Conservation (phyloP, 257 asterid genomes). For the Marsdenia floribunda region DNA sequence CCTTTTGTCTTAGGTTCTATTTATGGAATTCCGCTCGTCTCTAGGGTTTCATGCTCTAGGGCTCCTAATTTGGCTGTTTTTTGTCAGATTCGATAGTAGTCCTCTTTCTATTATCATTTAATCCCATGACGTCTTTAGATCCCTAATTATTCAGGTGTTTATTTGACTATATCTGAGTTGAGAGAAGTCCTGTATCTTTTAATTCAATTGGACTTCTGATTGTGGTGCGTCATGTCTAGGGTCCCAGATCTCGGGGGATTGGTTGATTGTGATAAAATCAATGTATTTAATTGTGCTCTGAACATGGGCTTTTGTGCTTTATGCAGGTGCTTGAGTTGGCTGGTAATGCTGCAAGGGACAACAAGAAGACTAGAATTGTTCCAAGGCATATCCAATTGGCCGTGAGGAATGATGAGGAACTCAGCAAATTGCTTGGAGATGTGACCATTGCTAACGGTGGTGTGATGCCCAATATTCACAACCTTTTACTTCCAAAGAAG, state of each 20-base stretch:
- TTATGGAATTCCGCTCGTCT: background rate
- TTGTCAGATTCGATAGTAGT: background rate
- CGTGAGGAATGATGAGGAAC: conserved; percentile 69
- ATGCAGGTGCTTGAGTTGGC: conserved; percentile 69
- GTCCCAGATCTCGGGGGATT: background rate
- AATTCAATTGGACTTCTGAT: background rate
- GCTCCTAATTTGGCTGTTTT: conserved; percentile 12
- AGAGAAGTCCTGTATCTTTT: background rate
- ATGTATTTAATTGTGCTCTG: background rate
- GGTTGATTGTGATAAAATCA: background rate
- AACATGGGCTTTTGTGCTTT: background rate
- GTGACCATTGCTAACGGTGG: conserved; percentile 85
- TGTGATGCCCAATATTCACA: conserved; percentile 84
- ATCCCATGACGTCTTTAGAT: background rate
- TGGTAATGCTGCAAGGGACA: conserved; percentile 80
- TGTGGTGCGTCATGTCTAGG: background rate
- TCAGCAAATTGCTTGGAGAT: conserved; percentile 73
- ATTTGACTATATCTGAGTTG: background rate
- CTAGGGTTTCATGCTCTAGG: conserved; percentile 5
- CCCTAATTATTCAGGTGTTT: background rate
- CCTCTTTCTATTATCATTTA: background rate
- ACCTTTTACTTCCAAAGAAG: conserved; percentile 69
- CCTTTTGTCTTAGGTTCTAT: background rate
- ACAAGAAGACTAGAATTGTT: conserved; percentile 76
- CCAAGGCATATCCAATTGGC: conserved; percentile 77